Base-by-base conservation (phyloP, 1,284 basidiomycete species). In the Taiwanofungus camphoratus region DNA sequence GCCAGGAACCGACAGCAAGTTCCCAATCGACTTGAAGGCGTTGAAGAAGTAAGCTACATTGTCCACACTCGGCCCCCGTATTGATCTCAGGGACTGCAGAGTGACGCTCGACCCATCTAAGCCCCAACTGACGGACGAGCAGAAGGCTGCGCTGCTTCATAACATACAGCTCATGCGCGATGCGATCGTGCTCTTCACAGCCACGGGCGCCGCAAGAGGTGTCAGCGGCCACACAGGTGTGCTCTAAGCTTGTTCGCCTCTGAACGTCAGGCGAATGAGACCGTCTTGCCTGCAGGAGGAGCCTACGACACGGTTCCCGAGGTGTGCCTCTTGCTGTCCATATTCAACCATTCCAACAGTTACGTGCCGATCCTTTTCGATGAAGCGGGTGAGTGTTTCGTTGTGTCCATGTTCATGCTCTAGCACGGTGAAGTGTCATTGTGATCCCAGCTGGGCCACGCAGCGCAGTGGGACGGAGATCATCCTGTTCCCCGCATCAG, bases 221-320 rank as follows among this genome's bases (percentile, higher is more conserved):
- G 85, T 88, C 37, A 87, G 85, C 53, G 87, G 87, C 22, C 88
- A 92, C 63, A 89, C 87, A 53, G 82, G 82, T 79, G 45, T 38
- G 58, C 41, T 15, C 40, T 18, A 27, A 22, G 19, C 7, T 33
- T 45, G 44, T 38, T 39, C 26, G 23, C 16, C 16, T 23, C 44
- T 8, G 15, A 12, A 33, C 16, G 6, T 9, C 31, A 33, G 26
- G n/a, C 26, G 26, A 29, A 29, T 8, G 26, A 29, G 7, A 27
- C 26, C 31, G 20, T 35, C 37, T 20, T n/a, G 15, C 34, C 21
- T 33, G 11, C 49, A 80, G 85, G 85, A 54, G 88, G 88, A 56
- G 85, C 89, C 3, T 92, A 79, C 58, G 88, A 92, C 61, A 91
- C 88, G 23, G 83, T 87, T 8, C 87, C 86, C 0, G 87, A 91